Evolutionary conservation across 179 eudicot species (phyloP), one percentile per base, ranked within the genome.

Genomic region (Spinacia oleracea): DNA sequence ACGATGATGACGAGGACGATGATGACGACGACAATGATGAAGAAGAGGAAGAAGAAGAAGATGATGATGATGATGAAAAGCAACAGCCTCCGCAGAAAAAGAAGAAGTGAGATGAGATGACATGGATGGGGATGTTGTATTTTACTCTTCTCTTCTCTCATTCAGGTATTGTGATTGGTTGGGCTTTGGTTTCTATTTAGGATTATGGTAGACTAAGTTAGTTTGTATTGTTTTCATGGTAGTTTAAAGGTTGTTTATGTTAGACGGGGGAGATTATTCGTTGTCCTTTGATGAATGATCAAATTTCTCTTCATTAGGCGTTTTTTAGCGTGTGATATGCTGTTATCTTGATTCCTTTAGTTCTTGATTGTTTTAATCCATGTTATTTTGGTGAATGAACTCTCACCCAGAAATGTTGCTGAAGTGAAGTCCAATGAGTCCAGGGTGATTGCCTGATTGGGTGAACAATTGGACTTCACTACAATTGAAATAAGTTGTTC

Each of bases 91-190:
- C 87, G n/a, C 64, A 75, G 10, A 89, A 83, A 81, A 88, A 84
- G 86, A 87, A 77, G 81, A 87, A 87, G 82, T 87, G 85, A 89
- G 60, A 68, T 59, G 85, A 88, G 53, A 69, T 60, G 53, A n/a
- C n/a, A n/a, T n/a, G n/a, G n/a, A n/a, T n/a, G n/a, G n/a, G 12
- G 50, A 38, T 76, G 66, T 40, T 72, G 60, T 63, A 77, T 64
- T 64, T 64, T 76, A 71, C 55, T 42, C 35, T n/a, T 16, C 50
- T 18, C 23, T 31, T 67, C 56, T 29, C 27, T 56, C 59, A 29
- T 27, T 40, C 74, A 80, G 78, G 62, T 79, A 46, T 59, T 14
- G 73, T 42, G 31, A 53, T 73, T 79, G 56, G 77, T 51, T 46
- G 53, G 65, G 53, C 50, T 15, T 32, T 62, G 38, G 29, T 20